phyloP scores from a whole-genome alignment of 1,139 yeast genomes.

The Diutina rugosa region DNA sequence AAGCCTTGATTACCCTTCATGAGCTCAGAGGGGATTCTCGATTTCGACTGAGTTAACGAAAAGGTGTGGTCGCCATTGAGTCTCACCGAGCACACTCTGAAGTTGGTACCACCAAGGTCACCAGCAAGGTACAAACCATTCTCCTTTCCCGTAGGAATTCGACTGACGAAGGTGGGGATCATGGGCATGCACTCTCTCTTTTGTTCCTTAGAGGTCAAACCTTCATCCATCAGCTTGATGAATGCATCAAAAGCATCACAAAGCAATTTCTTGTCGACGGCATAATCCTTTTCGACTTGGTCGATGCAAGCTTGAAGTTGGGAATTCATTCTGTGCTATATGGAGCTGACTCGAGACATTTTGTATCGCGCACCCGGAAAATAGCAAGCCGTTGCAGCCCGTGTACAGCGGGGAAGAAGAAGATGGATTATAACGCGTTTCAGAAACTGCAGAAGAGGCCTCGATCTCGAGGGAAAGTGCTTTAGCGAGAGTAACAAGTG shows the following conservation, averaged over 20 bases:
- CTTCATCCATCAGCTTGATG: constrained; percentile 46
- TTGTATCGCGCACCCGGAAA: neutral
- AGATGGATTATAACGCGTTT: too few species aligned
- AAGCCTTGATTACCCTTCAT: constrained; percentile 42
- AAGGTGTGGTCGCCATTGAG: constrained; percentile 75
- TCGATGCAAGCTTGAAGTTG: constrained; percentile 24
- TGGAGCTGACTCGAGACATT: neutral
- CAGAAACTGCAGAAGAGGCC: neutral
- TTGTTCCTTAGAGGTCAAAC: constrained; percentile 30
- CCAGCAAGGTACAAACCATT: constrained; percentile 69
- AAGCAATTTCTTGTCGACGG: constrained; percentile 37
- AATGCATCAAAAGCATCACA: constrained; percentile 52
- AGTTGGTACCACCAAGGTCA: constrained; percentile 81
- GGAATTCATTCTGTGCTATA: constrained; percentile 12
- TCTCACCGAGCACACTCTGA: constrained; percentile 76
- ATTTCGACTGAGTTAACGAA: constrained; percentile 57
- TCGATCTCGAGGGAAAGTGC: neutral
- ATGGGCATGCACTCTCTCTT: constrained; percentile 53
- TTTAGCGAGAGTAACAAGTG: neutral
- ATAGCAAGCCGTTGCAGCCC: neutral
- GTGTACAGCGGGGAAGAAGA: neutral
- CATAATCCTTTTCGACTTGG: constrained; percentile 41
- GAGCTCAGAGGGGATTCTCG: constrained; percentile 58
- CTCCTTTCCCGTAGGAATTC: constrained; percentile 73
- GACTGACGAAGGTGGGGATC: constrained; percentile 80